Evolutionary conservation across 169 alveolate genomes (phyloP).

Genomic region (Babesia divergens): DNA sequence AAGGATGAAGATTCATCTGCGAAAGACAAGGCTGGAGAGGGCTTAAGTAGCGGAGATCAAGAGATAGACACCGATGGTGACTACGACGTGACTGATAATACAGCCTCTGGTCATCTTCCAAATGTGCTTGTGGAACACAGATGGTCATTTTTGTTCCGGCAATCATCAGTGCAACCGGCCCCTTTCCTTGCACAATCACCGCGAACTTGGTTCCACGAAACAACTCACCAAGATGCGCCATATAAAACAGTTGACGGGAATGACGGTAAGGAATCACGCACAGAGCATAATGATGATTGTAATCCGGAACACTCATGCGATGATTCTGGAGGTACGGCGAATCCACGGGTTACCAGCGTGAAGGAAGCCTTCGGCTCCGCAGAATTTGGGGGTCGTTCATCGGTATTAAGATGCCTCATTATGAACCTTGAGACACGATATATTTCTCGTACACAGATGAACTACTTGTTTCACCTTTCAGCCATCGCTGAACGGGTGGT

Average conservation of each 20-base stretch:
- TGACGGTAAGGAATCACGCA: background rate
- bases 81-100: background rate
- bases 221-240: background rate
- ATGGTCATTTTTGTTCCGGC: constrained; percentile 28
- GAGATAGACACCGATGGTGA: constrained; percentile 6
- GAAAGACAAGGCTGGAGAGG: background rate
- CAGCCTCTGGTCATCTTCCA: background rate
- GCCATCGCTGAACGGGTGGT: constrained; percentile 34
- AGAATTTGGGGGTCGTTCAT: constrained; percentile 19
- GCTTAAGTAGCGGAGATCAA: background rate
- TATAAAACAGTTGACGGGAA: no score
- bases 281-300: background rate
- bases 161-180: background rate
- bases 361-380: constrained; percentile 11
- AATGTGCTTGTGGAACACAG: constrained; percentile 34
- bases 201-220: background rate
- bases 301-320: background rate
- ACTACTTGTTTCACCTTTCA: constrained; percentile 22
- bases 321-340: background rate
- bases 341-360: background rate
- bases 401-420: constrained; percentile 11
- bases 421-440: constrained; percentile 13
- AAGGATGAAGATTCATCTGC: background rate
- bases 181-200: background rate
- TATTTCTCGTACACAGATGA: constrained; percentile 29